Evolutionary conservation across 192 early-diverging fungal genomes (phyloP).

Genomic region (Coemansia javaensis): DNA sequence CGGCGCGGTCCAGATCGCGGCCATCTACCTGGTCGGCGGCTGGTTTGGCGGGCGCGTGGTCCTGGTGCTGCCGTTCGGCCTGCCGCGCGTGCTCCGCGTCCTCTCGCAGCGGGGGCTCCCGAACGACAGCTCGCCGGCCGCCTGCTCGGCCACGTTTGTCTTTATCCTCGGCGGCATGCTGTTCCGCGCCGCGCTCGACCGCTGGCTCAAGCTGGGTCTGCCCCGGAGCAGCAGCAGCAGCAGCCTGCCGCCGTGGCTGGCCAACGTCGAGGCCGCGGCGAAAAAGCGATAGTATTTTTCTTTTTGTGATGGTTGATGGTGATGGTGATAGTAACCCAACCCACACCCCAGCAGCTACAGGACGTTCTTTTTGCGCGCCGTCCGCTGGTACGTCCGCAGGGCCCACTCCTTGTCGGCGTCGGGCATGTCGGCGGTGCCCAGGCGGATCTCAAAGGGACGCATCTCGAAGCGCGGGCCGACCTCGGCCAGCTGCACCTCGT

Average conservation of each 20-base stretch:
- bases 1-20: conserved; percentile 31
- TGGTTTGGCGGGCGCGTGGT: conserved; percentile 25
- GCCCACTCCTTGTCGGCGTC: conserved; percentile 98
- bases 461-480: conserved; percentile 99
- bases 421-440: conserved; percentile 90
- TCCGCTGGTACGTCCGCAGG: conserved; percentile 82
- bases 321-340: neutral
- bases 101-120: conserved; percentile 44
- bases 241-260: conserved; percentile 44
- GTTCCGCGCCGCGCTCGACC: conserved; percentile 39
- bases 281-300: conserved; percentile 10
- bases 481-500: conserved; percentile 90
- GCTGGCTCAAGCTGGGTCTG: conserved; percentile 42
- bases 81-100: conserved; percentile 30
- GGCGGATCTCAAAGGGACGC: conserved; percentile 92
- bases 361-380: conserved; percentile 75
- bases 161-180: conserved; percentile 45
- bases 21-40: conserved; percentile 30
- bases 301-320: neutral
- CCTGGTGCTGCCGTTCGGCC: conserved; percentile 41
- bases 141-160: conserved; percentile 50
- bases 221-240: conserved; percentile 43
- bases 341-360: conserved; percentile 41
- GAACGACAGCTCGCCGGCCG: conserved; percentile 25
- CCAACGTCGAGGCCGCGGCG: conserved; percentile 38